Percentiles rank a stretch among this genome's conserved stretches.
Conservation (phyloP, 768 basidiomycete species). For the Lactifluus subvellereus region DNA sequence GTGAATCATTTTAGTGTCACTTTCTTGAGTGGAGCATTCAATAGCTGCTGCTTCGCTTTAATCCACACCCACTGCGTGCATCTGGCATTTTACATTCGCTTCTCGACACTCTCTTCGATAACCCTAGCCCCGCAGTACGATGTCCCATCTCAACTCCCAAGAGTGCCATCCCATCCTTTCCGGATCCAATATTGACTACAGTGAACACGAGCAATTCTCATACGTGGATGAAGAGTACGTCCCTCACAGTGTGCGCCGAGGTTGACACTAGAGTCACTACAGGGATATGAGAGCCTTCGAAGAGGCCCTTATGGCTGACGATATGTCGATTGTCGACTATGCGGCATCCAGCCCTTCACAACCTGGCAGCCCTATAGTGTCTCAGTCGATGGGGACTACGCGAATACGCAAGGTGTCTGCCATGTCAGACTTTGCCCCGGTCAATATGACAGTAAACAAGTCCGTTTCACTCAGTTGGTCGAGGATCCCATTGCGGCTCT, state of each 20-base stretch:
- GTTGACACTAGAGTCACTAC: neutral
- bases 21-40: neutral
- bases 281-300: conserved; percentile 75
- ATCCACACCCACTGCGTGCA: neutral
- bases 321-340: conserved; percentile 35
- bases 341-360: conserved; percentile 32
- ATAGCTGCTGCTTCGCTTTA: neutral
- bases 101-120: conserved; percentile 22
- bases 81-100: neutral
- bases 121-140: neutral
- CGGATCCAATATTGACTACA: conserved; percentile 34
- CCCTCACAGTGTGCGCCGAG: neutral
- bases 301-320: conserved; percentile 62
- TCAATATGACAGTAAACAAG: conserved; percentile 80
- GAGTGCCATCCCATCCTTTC: conserved; percentile 3
- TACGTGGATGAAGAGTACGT: conserved; percentile 72
- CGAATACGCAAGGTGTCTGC: conserved; percentile 79
- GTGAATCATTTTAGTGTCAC: neutral
- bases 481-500: neutral
- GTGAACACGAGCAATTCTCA: neutral
- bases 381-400: conserved; percentile 27
- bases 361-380: conserved; percentile 25
- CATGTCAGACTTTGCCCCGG: conserved; percentile 83
- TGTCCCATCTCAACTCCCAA: conserved; percentile 9
- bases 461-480: conserved; percentile 29